A percentile compares a stretch with the other conserved stretches of the same genome.
Conservation (phyloP, 495 filamentous ascomycete species). For the Umbilicaria muhlenbergii region DNA sequence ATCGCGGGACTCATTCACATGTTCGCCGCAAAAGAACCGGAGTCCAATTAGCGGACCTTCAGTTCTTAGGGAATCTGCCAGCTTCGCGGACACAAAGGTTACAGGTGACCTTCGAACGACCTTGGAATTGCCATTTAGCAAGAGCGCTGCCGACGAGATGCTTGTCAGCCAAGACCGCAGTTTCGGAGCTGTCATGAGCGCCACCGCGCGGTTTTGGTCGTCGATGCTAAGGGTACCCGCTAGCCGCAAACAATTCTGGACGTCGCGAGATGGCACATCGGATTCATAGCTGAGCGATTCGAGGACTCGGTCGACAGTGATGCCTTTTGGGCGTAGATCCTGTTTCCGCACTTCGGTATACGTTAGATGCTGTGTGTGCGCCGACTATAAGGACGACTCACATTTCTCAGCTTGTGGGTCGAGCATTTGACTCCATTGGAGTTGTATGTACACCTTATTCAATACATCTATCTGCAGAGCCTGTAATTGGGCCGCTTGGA, state of each 20-base stretch:
- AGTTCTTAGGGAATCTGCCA: not conserved
- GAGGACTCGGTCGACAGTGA: not conserved
- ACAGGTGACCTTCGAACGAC: not conserved
- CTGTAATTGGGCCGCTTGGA: too few species aligned
- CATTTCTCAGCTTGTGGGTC: not conserved
- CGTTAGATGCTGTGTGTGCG: not conserved
- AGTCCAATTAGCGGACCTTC: too few species aligned
- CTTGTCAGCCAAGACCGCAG: conserved; percentile 1
- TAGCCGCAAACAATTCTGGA: not conserved
- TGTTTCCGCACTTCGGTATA: not conserved
- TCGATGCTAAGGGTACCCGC: not conserved
- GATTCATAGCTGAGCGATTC: not conserved
- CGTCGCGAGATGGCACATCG: not conserved
- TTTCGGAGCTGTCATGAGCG: not conserved
- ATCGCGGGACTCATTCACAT: not conserved
- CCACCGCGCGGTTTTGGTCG: conserved; percentile 1
- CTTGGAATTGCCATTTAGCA: not conserved
- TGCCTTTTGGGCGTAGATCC: not conserved
- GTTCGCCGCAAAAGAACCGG: not conserved
- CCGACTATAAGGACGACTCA: not conserved
- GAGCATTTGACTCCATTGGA: not conserved
- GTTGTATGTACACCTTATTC: too few species aligned
- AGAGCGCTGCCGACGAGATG: not conserved
- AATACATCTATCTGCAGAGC: too few species aligned
- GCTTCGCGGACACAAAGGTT: conserved; percentile 1